These are phyloP conservation scores for Tulasnella sp. DNA, from an alignment of 768 basidiomycete species.

Conservation along the genomic window DNA sequence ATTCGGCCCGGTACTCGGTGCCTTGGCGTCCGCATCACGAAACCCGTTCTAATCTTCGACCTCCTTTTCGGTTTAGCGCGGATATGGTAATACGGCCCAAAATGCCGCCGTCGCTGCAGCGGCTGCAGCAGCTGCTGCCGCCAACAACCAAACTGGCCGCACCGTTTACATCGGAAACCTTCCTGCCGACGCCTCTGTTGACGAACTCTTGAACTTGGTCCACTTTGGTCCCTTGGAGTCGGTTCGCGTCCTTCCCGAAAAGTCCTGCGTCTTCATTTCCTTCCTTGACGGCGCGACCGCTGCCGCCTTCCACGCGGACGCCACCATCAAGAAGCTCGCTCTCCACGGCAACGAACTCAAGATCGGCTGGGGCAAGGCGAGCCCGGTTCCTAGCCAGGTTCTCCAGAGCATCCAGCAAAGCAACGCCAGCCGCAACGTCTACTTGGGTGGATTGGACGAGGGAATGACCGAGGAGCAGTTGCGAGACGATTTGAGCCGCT, in stretches of 20 bases:
- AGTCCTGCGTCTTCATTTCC: conserved; percentile 96
- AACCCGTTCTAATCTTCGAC: not conserved
- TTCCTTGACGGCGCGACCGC: conserved; percentile 94
- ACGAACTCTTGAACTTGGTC: conserved; percentile 96
- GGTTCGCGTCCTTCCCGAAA: conserved; percentile 93
- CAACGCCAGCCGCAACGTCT: conserved; percentile 95
- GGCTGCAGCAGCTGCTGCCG: conserved; percentile 66
- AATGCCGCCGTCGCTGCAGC: conserved; percentile 63
- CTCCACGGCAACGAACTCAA: conserved; percentile 96
- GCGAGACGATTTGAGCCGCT: conserved; percentile 86
- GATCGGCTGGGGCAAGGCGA: conserved; percentile 98
- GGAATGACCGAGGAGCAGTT: conserved; percentile 88
- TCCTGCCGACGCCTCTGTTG: conserved; percentile 92
- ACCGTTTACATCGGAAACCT: conserved; percentile 98
- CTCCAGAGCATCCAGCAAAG: conserved; percentile 86
- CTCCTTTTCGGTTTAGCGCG: conserved; percentile 27
- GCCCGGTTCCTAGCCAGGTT: conserved; percentile 83
- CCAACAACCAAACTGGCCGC: conserved; percentile 67
- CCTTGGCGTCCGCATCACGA: conserved; percentile 12
- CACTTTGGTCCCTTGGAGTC: conserved; percentile 97
- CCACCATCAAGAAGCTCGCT: conserved; percentile 88
- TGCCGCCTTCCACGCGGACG: conserved; percentile 96
- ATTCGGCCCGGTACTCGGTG: conserved; percentile 22
- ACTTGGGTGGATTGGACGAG: conserved; percentile 92
- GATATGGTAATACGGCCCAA: conserved; percentile 29